A percentile compares a stretch with the other conserved stretches of the same genome.
Conservation (phyloP, 2,329 filamentous ascomycete genomes). For the Hortaea sp. region DNA sequence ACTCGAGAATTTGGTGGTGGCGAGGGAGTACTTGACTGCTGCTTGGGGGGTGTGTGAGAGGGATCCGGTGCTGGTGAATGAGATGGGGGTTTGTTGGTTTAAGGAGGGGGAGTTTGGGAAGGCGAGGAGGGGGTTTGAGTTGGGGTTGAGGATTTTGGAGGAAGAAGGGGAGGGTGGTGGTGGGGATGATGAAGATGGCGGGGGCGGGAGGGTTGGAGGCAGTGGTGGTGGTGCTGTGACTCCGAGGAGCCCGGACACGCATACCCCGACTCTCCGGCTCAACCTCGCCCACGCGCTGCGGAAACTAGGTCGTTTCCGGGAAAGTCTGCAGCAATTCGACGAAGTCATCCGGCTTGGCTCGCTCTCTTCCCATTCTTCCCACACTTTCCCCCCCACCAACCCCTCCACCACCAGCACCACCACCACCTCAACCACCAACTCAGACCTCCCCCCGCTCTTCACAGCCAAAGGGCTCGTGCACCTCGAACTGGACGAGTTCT, state of each 20-base stretch:
- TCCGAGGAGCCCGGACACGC: slow-evolving; percentile 61
- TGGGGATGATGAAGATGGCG: background rate
- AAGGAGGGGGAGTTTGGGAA: slow-evolving; percentile 72
- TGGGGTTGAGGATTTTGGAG: slow-evolving; percentile 55
- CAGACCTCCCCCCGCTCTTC: slow-evolving; percentile 45
- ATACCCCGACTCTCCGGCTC: slow-evolving; percentile 73
- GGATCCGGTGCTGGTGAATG: slow-evolving; percentile 85
- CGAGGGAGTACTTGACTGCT: slow-evolving; percentile 87
- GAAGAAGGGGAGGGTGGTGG: too few species aligned
- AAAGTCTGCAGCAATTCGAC: slow-evolving; percentile 73
- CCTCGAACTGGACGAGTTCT: slow-evolving; percentile 63
- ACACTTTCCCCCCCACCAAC: too few species aligned
- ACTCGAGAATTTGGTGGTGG: slow-evolving; percentile 86
- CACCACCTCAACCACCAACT: too few species aligned
- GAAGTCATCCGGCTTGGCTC: slow-evolving; percentile 70
- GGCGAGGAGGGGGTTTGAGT: slow-evolving; percentile 66
- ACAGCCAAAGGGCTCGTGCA: slow-evolving; percentile 75
- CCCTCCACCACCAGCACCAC: background rate
- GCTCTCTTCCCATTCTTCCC: slow-evolving; percentile 33
- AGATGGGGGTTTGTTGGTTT: slow-evolving; percentile 92
- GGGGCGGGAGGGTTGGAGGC: background rate
- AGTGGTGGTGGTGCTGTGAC: slow-evolving; percentile 46
- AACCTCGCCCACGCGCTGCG: slow-evolving; percentile 86
- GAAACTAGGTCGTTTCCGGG: slow-evolving; percentile 56
- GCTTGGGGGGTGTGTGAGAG: slow-evolving; percentile 74